These are phyloP conservation scores for Emergomyces orientalis DNA, from an alignment of 2,329 filamentous ascomycete species.

Conservation along the genomic window DNA sequence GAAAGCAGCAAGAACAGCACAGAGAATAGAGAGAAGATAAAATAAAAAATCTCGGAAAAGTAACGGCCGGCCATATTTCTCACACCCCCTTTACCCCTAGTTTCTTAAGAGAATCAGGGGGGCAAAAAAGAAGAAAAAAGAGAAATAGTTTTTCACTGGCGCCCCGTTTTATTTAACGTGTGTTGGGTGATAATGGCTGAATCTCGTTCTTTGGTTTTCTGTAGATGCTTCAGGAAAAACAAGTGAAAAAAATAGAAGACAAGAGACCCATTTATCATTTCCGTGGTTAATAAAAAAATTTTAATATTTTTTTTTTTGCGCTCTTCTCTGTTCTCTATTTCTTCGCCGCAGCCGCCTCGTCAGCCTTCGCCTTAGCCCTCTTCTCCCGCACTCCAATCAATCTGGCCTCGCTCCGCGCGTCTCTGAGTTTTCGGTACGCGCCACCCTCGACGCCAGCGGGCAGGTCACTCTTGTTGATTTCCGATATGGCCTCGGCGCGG, in stretches of 20 bases:
- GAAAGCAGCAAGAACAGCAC: not conserved
- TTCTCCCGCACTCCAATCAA: conserved; percentile 81
- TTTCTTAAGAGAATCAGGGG: not conserved
- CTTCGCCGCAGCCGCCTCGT: conserved; percentile 51
- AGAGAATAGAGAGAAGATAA: conserved; percentile 6
- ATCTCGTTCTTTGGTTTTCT: not conserved
- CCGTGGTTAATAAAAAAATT: conserved; percentile 19
- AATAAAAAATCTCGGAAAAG: not conserved
- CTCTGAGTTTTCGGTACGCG: conserved; percentile 78
- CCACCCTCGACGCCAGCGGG: conserved; percentile 68
- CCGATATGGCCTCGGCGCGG: conserved; percentile 51
- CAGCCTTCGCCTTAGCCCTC: conserved; percentile 74
- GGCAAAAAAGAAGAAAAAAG: conserved; percentile 4
- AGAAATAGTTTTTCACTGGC: not conserved
- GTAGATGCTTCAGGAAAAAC: not conserved
- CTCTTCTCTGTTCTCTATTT: conserved; percentile 35
- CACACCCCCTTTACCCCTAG: not conserved
- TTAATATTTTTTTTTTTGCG: not conserved
- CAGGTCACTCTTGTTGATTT: conserved; percentile 75
- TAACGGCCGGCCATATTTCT: not conserved
- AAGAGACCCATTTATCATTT: conserved; percentile 3
- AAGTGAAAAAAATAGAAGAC: not conserved
- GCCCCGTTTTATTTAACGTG: not conserved
- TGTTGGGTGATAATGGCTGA: not conserved
- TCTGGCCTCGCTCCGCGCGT: conserved; percentile 73